Evolutionary conservation across 352 stramenopile genomes (phyloP).

Genomic region (Peronospora belbahrii): DNA sequence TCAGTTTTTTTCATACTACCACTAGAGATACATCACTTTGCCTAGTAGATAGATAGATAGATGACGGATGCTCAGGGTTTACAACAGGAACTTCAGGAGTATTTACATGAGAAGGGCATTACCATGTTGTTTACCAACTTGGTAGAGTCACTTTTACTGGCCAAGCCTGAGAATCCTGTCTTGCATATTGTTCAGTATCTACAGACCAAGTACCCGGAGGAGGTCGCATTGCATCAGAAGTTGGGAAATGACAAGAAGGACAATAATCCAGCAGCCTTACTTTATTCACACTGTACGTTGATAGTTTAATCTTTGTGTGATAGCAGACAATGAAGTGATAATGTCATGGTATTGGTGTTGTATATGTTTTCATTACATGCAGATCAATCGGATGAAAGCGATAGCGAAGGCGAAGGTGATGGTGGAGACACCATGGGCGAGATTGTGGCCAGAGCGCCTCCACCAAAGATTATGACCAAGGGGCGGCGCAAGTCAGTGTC

Average conservation of each 20-base stretch:
- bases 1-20: too few relatives aligned
- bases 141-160: slow-evolving; percentile 84
- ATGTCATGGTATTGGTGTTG: too few relatives aligned
- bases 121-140: slow-evolving; percentile 91
- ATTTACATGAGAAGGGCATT: slow-evolving; percentile 88
- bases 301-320: too few relatives aligned
- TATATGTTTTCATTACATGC: neutral
- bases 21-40: too few relatives aligned
- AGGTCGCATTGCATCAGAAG: slow-evolving; percentile 48
- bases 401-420: slow-evolving; percentile 84
- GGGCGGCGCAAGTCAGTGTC: slow-evolving; percentile 85
- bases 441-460: slow-evolving; percentile 53
- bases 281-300: slow-evolving; percentile 24
- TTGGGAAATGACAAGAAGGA: slow-evolving; percentile 33
- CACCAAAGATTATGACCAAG: slow-evolving; percentile 65
- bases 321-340: too few relatives aligned
- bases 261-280: slow-evolving; percentile 39
- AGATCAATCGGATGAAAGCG: slow-evolving; percentile 83
- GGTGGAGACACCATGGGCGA: slow-evolving; percentile 71
- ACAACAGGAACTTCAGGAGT: slow-evolving; percentile 88
- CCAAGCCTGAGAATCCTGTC: slow-evolving; percentile 87
- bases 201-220: slow-evolving; percentile 81
- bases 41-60: too few relatives aligned
- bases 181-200: slow-evolving; percentile 87
- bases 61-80: slow-evolving; percentile 85